phyloP scores from a whole-genome alignment of 306 rosid genomes.

The Abrus precatorius region DNA sequence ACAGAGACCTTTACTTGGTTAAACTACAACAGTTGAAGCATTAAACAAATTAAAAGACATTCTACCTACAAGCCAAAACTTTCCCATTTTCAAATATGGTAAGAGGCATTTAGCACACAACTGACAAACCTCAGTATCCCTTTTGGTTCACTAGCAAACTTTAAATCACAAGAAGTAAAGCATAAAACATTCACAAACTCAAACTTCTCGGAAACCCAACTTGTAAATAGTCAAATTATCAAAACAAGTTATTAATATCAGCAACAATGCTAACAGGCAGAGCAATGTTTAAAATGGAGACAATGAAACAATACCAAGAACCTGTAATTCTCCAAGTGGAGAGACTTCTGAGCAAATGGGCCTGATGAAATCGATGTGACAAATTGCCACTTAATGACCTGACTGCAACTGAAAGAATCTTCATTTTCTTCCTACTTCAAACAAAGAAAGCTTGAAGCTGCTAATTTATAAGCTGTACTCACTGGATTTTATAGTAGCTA shows the following conservation, averaged over 20 bases:
- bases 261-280: not conserved
- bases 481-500: conserved; percentile 12
- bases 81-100: not conserved
- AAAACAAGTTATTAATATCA: conserved; percentile 22
- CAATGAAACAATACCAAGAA: conserved; percentile 3
- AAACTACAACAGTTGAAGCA: not conserved
- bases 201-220: not conserved
- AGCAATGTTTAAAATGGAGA: conserved; percentile 8
- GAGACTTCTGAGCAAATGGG: conserved; percentile 47
- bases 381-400: conserved; percentile 47
- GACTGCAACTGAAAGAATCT: conserved; percentile 47
- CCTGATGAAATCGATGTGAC: conserved; percentile 35
- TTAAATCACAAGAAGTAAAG: conserved; percentile 3
- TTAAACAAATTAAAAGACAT: not conserved
- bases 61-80: not conserved
- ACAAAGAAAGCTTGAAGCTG: conserved; percentile 12
- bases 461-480: conserved; percentile 9
- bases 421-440: conserved; percentile 49
- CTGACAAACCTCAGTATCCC: not conserved
- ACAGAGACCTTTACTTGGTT: not conserved
- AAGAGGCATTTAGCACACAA: not conserved
- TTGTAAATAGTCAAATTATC: conserved; percentile 9
- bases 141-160: not conserved
- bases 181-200: conserved; percentile 28
- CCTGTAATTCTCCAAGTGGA: conserved; percentile 49